These are phyloP conservation scores for Neurospora sp. DNA, from an alignment of 2,329 filamentous ascomycete genomes.

Conservation along the genomic window DNA sequence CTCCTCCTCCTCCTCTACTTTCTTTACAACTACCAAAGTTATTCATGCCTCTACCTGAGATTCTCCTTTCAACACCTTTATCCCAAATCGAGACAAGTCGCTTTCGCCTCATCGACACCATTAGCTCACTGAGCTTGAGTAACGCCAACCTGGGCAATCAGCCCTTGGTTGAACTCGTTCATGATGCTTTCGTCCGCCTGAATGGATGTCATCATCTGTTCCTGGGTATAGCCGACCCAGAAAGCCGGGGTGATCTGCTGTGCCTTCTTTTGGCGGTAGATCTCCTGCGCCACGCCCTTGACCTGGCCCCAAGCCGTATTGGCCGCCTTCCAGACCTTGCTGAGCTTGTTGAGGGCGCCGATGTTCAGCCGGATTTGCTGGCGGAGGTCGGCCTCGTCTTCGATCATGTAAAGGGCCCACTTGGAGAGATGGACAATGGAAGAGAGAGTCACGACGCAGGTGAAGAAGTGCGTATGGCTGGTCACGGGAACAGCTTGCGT, in stretches of 20 bases:
- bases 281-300: slow-evolving; percentile 67
- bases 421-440: slow-evolving; percentile 75
- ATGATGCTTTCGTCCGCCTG: slow-evolving; percentile 50
- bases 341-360: slow-evolving; percentile 60
- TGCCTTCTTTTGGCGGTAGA: slow-evolving; percentile 50
- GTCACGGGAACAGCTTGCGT: slow-evolving; percentile 62
- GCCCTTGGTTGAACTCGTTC: slow-evolving; percentile 38
- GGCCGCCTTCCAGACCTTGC: slow-evolving; percentile 63
- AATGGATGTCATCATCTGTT: slow-evolving; percentile 45
- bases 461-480: slow-evolving; percentile 75
- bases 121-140: background rate
- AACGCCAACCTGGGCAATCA: background rate
- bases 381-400: slow-evolving; percentile 55
- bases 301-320: slow-evolving; percentile 62
- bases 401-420: slow-evolving; percentile 57
- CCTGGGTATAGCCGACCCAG: slow-evolving; percentile 45
- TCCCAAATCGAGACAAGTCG: background rate
- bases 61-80: background rate
- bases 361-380: slow-evolving; percentile 73
- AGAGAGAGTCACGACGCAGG: slow-evolving; percentile 66
- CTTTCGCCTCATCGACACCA: background rate
- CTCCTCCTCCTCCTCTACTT: background rate
- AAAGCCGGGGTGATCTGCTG: slow-evolving; percentile 41
- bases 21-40: background rate
- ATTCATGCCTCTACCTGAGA: background rate